These are phyloP conservation scores for Cystobasidium ongulense DNA, from an alignment of 768 basidiomycete genomes.

Conservation along the genomic window DNA sequence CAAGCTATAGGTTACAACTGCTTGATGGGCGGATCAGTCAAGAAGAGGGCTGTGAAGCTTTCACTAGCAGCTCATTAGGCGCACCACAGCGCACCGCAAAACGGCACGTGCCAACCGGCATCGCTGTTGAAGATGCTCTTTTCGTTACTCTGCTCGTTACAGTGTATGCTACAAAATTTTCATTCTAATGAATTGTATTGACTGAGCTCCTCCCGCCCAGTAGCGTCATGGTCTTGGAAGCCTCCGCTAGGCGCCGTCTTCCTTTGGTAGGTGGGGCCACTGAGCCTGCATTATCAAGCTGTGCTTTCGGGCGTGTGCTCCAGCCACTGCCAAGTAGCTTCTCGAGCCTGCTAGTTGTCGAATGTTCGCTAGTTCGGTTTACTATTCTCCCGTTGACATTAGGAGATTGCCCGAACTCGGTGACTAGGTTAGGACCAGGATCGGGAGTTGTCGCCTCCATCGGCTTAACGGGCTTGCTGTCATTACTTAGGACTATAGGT, in stretches of 20 bases:
- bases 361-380: too few species aligned
- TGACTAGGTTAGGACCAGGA: not conserved
- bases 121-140: too few species aligned
- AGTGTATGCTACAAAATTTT: not conserved
- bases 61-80: too few species aligned
- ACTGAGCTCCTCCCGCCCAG: not conserved
- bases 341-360: not conserved
- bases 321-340: not conserved
- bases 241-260: not conserved
- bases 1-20: too few species aligned
- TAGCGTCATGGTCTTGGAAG: conserved; percentile 1
- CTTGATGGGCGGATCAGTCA: too few species aligned
- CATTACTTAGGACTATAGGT: not conserved
- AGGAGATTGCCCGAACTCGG: not conserved
- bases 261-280: not conserved
- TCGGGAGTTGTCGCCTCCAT: not conserved
- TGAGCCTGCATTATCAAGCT: not conserved
- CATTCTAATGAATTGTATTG: not conserved
- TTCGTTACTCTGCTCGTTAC: not conserved
- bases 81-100: too few species aligned
- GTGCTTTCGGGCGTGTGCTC: not conserved
- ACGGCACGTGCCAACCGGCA: too few species aligned
- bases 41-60: too few species aligned
- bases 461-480: not conserved
- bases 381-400: not conserved